Base-by-base conservation (phyloP, 441 rosid species). In the Arabidopsis lyrata region DNA sequence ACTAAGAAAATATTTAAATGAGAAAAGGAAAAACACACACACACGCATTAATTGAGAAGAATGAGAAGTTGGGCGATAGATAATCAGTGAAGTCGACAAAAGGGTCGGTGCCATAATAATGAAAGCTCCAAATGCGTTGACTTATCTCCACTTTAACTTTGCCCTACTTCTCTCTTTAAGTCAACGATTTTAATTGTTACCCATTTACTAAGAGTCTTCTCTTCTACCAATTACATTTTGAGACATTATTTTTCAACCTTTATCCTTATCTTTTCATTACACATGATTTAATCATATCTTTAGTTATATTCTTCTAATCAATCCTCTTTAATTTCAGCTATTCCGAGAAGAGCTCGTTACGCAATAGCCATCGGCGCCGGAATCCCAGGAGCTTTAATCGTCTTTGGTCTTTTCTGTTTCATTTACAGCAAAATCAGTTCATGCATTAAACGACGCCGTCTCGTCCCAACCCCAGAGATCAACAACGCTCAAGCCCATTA, bases 361-460 rank as follows among this genome's bases (percentile, higher is more conserved):
- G 86, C 87, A 4, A 75, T 86, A 27, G 74, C 83, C 8, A 67
- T 86, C 0, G 88, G 85, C 4, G 93, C 79, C 2, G 92, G 96
- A 62, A 59, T 92, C 9, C 97, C 94, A 2, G 66, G 72, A 41
- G 4, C 80, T 4, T 63, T 92, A 38, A 75, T 83, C 35, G 5
- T 74, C 2, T 35, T 82, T 1, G 88, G 96, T 12, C 16, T 87
- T 0, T 2, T 80, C 1, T 83, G 90, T 56, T 75, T 74, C 15
- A 0, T 86, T 1, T 84, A 78, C 16, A 53, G 83, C 67, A 85
- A 74, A 70, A 59, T 87, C 68, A 80, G 72, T 22, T 18, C 66
- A 3, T 78, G 8, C 6, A 63, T 58, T 9, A 66, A 59, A 58
- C 68, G 88, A 31, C 71, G 32, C 24, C 80, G 47, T 52, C 73